phyloP scores from a whole-genome alignment of 257 asterid genomes.

The Gardenia jasminoides region DNA sequence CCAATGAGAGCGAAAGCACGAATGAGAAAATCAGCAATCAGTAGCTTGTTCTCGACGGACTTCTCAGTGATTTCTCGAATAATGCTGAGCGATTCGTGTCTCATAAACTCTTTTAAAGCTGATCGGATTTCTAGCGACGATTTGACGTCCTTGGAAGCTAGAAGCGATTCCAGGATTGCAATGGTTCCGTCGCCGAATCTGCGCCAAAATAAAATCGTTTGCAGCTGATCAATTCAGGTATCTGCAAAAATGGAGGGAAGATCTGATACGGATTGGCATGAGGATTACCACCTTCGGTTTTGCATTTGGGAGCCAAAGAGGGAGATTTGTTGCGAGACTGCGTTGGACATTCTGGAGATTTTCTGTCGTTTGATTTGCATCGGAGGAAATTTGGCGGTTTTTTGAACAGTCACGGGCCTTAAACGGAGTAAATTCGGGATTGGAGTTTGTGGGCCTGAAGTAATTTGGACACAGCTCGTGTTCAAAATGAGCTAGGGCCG shows the following conservation, averaged over 20 bases:
- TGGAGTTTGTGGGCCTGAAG: background rate
- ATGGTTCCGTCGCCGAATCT: conserved; percentile 63
- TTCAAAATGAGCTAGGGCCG: background rate
- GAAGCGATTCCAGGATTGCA: conserved; percentile 54
- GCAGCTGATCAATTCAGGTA: too few species aligned
- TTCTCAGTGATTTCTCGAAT: conserved; percentile 53
- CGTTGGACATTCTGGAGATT: conserved; percentile 32
- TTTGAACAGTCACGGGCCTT: background rate
- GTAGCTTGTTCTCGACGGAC: conserved; percentile 55
- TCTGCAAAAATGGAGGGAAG: background rate
- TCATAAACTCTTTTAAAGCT: conserved; percentile 54
- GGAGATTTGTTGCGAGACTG: conserved; percentile 45
- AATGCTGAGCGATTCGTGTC: conserved; percentile 53
- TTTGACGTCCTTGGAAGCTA: conserved; percentile 55
- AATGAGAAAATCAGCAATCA: conserved; percentile 59
- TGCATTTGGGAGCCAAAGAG: conserved; percentile 57
- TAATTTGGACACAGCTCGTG: background rate
- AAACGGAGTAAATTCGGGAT: background rate
- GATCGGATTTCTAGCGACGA: conserved; percentile 40
- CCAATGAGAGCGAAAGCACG: conserved; percentile 65
- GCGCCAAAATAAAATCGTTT: conserved; percentile 6
- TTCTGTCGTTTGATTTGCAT: background rate
- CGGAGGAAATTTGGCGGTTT: conserved; percentile 12
- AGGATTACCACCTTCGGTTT: conserved; percentile 46
- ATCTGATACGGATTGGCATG: background rate